phyloP scores from a whole-genome alignment of 108 stramenopile genomes.

The Nannochloropsis gaditana region DNA sequence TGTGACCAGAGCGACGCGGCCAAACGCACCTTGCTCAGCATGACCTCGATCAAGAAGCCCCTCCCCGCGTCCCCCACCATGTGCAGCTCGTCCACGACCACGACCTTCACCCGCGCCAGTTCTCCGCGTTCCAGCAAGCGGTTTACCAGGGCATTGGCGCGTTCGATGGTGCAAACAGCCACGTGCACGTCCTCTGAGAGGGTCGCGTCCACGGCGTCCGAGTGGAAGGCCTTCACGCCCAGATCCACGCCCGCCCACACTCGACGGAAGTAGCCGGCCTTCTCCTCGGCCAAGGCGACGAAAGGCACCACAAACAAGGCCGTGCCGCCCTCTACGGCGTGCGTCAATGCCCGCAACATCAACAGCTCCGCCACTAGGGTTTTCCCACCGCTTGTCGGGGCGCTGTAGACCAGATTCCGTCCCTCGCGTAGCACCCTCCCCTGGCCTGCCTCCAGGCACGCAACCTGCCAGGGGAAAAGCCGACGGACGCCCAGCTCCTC shows the following conservation, averaged over 20 bases:
- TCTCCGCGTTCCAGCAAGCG: conserved; percentile 42
- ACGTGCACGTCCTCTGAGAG: conserved; percentile 49
- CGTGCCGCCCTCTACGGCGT: conserved; percentile 43
- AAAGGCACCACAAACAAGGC: conserved; percentile 52
- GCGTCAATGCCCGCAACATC: conserved; percentile 39
- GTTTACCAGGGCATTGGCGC: conserved; percentile 53
- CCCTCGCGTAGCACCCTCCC: conserved; percentile 40
- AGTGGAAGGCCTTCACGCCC: conserved; percentile 29
- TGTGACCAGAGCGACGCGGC: background rate
- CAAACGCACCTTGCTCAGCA: conserved; percentile 48
- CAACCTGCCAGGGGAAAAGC: conserved; percentile 52
- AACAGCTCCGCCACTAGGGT: conserved; percentile 54
- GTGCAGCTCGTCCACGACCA: conserved; percentile 53
- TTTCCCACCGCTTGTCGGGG: conserved; percentile 55
- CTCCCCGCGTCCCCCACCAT: conserved; percentile 38
- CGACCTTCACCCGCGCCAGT: conserved; percentile 34
- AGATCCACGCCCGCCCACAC: conserved; percentile 49
- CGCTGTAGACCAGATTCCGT: conserved; percentile 51
- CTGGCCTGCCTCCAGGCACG: conserved; percentile 42
- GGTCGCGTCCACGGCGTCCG: background rate
- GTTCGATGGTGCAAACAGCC: conserved; percentile 54
- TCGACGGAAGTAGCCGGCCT: conserved; percentile 38
- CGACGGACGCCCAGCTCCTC: conserved; percentile 25
- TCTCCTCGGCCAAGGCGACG: conserved; percentile 50
- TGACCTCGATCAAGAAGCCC: conserved; percentile 53